Percentiles rank a stretch among this genome's conserved stretches.
phyloP scores from a whole-genome alignment of 768 basidiomycete species.

The Termitomyces sp. region DNA sequence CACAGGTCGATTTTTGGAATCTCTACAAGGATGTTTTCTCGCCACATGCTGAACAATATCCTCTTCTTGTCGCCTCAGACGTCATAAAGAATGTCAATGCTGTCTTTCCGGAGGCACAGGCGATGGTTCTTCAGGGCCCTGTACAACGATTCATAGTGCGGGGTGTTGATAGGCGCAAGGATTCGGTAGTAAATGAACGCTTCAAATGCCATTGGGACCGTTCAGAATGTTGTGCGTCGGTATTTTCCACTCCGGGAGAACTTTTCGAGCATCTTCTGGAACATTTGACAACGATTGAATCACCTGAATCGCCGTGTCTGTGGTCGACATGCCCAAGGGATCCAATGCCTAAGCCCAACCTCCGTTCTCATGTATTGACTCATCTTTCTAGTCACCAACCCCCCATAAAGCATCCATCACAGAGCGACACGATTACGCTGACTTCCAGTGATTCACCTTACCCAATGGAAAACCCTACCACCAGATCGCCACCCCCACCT shows the following conservation, averaged over 20 bases:
- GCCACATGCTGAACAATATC: slow-evolving; percentile 49
- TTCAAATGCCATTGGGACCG: slow-evolving; percentile 79
- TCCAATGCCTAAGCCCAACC: slow-evolving; percentile 39
- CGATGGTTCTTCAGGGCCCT: slow-evolving; percentile 76
- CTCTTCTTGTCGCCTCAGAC: slow-evolving; percentile 79
- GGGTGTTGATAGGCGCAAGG: slow-evolving; percentile 71
- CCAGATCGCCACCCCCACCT: slow-evolving; percentile 67
- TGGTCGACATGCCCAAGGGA: slow-evolving; percentile 67
- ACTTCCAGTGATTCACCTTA: slow-evolving; percentile 49
- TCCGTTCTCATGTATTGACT: slow-evolving; percentile 70
- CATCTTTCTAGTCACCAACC: slow-evolving; percentile 64
- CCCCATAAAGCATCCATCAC: slow-evolving; percentile 55
- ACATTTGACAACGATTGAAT: slow-evolving; percentile 45
- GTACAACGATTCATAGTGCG: slow-evolving; percentile 82
- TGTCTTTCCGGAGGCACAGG: slow-evolving; percentile 81
- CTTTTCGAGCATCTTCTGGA: slow-evolving; percentile 70
- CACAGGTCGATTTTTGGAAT: slow-evolving; percentile 95
- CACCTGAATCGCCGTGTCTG: slow-evolving; percentile 47
- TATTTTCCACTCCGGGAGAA: slow-evolving; percentile 50
- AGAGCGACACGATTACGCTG: slow-evolving; percentile 72
- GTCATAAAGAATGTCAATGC: slow-evolving; percentile 90
- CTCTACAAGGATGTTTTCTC: slow-evolving; percentile 84
- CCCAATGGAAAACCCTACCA: slow-evolving; percentile 59
- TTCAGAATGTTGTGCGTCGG: slow-evolving; percentile 44
- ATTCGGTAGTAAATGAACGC: slow-evolving; percentile 48